phyloP scores from a whole-genome alignment of 2,329 filamentous ascomycete species.

The Colletotrichum eremochloae region DNA sequence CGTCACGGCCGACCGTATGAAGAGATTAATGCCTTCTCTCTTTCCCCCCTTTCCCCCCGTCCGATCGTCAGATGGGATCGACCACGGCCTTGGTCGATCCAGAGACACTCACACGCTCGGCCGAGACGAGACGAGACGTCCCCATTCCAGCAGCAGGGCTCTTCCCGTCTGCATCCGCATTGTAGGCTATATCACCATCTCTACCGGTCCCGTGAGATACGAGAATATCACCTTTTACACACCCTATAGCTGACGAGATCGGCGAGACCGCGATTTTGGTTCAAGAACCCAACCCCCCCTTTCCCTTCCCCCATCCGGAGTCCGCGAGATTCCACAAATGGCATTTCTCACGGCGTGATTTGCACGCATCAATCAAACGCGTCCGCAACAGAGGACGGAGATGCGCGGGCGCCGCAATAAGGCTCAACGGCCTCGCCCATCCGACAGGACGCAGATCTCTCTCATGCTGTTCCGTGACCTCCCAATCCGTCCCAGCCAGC shows the following conservation, averaged over 20 bases:
- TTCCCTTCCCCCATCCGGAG: neutral
- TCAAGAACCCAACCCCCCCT: neutral
- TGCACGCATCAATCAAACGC: neutral
- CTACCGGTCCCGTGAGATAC: neutral
- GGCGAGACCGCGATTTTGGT: neutral
- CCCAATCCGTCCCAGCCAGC: neutral
- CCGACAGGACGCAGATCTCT: constrained; percentile 7
- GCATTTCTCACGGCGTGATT: neutral
- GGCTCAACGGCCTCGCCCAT: constrained; percentile 4
- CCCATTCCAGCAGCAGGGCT: neutral
- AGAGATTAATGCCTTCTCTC: neutral
- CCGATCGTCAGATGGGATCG: neutral
- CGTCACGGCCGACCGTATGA: neutral
- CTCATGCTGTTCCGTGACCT: neutral
- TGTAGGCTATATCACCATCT: neutral
- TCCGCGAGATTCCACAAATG: neutral
- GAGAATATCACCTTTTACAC: neutral
- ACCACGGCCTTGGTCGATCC: neutral
- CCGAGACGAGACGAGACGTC: neutral
- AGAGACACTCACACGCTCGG: neutral
- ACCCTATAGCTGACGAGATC: neutral
- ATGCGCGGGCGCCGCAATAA: neutral
- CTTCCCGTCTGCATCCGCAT: neutral
- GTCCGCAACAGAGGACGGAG: neutral
- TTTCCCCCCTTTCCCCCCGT: neutral